These are phyloP conservation scores for Yarrowia sp. DNA, from an alignment of 805 yeast species.

Conservation along the genomic window DNA sequence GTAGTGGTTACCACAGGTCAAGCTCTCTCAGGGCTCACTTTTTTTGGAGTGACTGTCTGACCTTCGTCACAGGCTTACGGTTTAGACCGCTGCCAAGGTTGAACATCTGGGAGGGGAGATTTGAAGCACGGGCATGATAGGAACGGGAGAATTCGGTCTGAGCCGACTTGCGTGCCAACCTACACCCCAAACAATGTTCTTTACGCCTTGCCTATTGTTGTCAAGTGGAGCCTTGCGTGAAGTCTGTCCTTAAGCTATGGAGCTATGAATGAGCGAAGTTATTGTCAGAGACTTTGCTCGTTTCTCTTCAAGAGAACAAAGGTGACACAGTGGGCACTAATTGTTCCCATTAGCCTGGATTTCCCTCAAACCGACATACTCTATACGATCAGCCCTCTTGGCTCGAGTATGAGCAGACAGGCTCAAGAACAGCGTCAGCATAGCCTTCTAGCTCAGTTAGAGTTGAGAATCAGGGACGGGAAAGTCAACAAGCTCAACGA, in stretches of 20 bases:
- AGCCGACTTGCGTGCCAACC: too few relatives aligned
- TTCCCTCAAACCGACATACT: too few relatives aligned
- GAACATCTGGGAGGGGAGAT: background rate
- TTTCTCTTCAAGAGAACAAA: background rate
- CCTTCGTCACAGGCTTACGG: background rate
- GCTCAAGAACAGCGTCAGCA: background rate
- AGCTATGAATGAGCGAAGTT: too few relatives aligned
- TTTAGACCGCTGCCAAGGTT: background rate
- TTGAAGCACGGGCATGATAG: background rate
- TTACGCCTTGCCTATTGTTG: background rate
- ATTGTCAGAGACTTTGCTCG: too few relatives aligned
- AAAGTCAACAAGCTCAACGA: background rate
- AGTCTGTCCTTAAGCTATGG: background rate
- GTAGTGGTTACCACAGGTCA: conserved; percentile 3
- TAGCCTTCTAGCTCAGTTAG: background rate
- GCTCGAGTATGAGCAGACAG: background rate
- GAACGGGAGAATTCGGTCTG: background rate
- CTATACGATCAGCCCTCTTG: conserved; percentile 8
- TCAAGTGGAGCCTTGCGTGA: background rate
- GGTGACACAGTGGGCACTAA: background rate
- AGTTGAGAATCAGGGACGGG: conserved; percentile 4
- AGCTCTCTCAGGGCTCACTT: background rate
- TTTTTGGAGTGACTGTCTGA: background rate
- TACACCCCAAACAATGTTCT: background rate
- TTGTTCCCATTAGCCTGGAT: too few relatives aligned